These are phyloP conservation scores for Rozella allomycis DNA, from an alignment of 371 early-diverging fungal species.

Conservation along the genomic window DNA sequence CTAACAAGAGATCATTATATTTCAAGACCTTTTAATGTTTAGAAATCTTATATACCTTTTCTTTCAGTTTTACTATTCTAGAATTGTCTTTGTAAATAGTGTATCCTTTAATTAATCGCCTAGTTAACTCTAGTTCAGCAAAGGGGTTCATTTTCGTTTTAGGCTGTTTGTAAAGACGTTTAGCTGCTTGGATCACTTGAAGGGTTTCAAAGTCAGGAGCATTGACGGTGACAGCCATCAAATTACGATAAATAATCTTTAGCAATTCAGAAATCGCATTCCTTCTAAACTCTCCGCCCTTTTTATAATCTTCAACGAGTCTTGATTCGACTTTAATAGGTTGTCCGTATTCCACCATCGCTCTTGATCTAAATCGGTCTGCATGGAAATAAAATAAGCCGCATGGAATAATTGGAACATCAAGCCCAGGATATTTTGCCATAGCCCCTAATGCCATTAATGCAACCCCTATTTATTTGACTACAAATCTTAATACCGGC, in stretches of 20 bases:
- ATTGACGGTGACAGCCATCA: conserved; percentile 67
- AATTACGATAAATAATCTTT: conserved; percentile 44
- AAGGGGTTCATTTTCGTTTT: conserved; percentile 56
- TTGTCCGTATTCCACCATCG: conserved; percentile 83
- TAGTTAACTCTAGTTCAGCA: conserved; percentile 56
- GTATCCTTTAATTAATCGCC: conserved; percentile 50
- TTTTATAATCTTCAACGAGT: conserved; percentile 51
- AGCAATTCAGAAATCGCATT: conserved; percentile 52
- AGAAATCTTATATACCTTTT: neutral
- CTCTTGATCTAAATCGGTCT: conserved; percentile 73
- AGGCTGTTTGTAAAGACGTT: conserved; percentile 74
- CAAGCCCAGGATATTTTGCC: conserved; percentile 41
- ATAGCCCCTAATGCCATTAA: conserved; percentile 89
- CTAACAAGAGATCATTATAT: conserved; percentile 65
- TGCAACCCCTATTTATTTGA: conserved; percentile 31
- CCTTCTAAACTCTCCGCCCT: conserved; percentile 57
- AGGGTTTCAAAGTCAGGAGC: conserved; percentile 76
- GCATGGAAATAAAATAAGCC: conserved; percentile 89
- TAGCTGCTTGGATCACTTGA: conserved; percentile 71
- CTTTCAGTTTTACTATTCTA: too few species aligned
- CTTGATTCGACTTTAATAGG: conserved; percentile 50
- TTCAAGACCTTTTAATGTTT: conserved; percentile 39
- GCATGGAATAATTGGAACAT: conserved; percentile 80
- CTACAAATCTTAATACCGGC: neutral
- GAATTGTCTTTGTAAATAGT: neutral